Evolutionary conservation across 345 rosid species (phyloP), one percentile per base, ranked within the genome.

Genomic region (Reutealis trisperma): DNA sequence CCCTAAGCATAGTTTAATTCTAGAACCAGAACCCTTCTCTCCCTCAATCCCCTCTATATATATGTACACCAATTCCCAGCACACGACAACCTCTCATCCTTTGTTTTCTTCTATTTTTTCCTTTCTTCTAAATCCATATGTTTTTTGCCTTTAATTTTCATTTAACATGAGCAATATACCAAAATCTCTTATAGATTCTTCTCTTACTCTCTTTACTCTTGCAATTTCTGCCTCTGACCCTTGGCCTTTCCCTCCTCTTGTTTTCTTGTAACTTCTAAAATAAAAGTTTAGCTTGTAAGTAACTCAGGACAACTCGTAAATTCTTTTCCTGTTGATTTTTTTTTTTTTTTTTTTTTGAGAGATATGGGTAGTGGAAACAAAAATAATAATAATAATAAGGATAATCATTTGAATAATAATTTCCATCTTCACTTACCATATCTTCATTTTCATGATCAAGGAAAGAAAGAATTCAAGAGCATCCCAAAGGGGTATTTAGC

Each of bases 101-200:
- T 24, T 70, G 30, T 25, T 60, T 47, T 1, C 15, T 51, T 0
- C 2, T 49, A 14, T 10, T 15, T 18, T 18, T 54, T 18, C 59
- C n/a, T 70, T 14, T 63, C 57, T 10, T 22, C 6, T 47, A 47
- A 37, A 37, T 37, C 51, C 71, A 52, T 73, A 76, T 85, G 83
- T 67, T 52, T 68, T 66, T 79, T 13, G 37, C 70, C 47, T 71
- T 64, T 65, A 75, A 77, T 79, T 51, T 27, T 70, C 70, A 71
- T 75, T 69, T 91, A 92, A 83, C 81, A 92, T 91, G 97, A 94
- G 89, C 93, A 94, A 91, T 78, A 89, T 92, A 78, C 98, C 98
- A 2, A 86, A 76, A 72, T 88, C 97, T 64, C 85, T 94, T 49
- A 89, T 89, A 70, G 98, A 91, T 78, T 88, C 94, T 71, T 85